phyloP scores from a whole-genome alignment of 2,329 filamentous ascomycete species.

The Rugonectria rugulosa region DNA sequence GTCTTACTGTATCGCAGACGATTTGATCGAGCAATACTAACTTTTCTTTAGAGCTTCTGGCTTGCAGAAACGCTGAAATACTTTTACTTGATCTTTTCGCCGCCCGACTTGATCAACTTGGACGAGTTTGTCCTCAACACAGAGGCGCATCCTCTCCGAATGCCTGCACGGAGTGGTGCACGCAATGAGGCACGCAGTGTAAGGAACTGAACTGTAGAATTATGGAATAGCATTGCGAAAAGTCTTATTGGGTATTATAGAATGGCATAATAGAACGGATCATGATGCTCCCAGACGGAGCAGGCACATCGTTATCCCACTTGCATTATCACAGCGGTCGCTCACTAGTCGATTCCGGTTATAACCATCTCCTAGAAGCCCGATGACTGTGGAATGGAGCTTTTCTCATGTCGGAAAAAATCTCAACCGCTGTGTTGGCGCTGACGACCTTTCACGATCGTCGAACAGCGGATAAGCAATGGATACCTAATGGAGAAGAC shows the following conservation, averaged over 20 bases:
- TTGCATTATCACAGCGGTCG: background rate
- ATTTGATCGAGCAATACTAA: slow-evolving; percentile 24
- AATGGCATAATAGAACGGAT: background rate
- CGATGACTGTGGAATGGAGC: background rate
- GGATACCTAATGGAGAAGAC: too few species aligned
- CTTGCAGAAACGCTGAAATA: slow-evolving; percentile 80
- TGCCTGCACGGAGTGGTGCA: slow-evolving; percentile 17
- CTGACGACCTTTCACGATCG: background rate
- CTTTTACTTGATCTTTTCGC: slow-evolving; percentile 75
- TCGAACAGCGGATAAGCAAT: background rate
- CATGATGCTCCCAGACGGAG: background rate
- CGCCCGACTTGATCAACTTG: slow-evolving; percentile 67
- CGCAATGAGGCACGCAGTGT: background rate
- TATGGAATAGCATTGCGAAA: background rate
- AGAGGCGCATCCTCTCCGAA: slow-evolving; percentile 56
- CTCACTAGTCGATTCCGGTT: background rate
- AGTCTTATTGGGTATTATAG: background rate
- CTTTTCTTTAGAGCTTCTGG: slow-evolving; percentile 69
- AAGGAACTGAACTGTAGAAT: background rate
- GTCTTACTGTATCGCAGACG: background rate
- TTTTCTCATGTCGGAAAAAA: background rate
- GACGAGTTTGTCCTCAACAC: slow-evolving; percentile 72
- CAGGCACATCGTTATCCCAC: background rate
- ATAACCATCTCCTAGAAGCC: background rate
- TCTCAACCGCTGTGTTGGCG: background rate